These are phyloP conservation scores for Cymbopogon citratus DNA, from an alignment of 176 grass and related monocot species.

Conservation along the genomic window DNA sequence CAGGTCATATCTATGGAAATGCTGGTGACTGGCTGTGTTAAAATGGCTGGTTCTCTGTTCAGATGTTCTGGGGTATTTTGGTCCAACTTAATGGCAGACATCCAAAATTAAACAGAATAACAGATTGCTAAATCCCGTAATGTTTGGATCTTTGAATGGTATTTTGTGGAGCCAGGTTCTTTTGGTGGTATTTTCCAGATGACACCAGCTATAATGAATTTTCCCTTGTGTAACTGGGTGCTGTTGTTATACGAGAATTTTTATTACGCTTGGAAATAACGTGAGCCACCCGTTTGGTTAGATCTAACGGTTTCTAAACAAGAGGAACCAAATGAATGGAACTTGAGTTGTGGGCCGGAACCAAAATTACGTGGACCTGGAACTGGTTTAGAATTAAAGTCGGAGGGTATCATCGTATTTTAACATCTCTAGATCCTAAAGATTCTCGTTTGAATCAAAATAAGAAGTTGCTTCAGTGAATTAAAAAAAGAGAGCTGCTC, in stretches of 20 bases:
- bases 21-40: not conserved
- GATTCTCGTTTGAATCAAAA: no score
- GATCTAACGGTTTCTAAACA: no score
- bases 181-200: not conserved
- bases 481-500: no score
- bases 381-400: no score
- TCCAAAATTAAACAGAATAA: not conserved
- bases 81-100: not conserved
- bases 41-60: not conserved
- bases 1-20: not conserved
- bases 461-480: no score
- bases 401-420: no score
- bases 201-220: not conserved
- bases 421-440: no score
- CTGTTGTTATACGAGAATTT: conserved; percentile 3
- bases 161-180: not conserved
- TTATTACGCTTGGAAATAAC: no score
- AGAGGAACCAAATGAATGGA: no score
- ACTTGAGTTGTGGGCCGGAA: no score
- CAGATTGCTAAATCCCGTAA: not conserved
- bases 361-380: no score
- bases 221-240: not conserved
- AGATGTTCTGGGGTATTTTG: not conserved
- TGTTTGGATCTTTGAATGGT: not conserved
- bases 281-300: no score